Evolutionary conservation across 2,329 filamentous ascomycete genomes (phyloP).

Genomic region (Phialophora chinensis): DNA sequence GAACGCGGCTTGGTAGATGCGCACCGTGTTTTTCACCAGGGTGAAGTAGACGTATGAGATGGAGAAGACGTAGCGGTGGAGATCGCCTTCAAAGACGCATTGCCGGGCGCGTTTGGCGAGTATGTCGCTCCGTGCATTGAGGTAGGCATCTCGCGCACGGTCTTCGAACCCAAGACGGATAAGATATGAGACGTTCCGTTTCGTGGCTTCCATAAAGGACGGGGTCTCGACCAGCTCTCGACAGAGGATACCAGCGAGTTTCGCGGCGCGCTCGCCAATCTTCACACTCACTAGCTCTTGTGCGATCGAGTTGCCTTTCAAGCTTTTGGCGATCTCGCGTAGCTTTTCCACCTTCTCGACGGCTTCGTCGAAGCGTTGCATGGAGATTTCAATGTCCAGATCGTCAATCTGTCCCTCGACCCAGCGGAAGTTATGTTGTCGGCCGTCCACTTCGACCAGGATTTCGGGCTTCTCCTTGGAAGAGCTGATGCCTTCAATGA

Average conservation of each 20-base stretch:
- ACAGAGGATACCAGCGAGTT: conserved; percentile 76
- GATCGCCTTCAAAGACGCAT: conserved; percentile 92
- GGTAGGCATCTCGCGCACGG: conserved; percentile 82
- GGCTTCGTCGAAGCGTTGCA: conserved; percentile 85
- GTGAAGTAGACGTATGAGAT: conserved; percentile 95
- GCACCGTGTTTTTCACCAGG: conserved; percentile 89
- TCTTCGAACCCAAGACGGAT: conserved; percentile 88
- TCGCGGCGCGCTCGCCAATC: conserved; percentile 80
- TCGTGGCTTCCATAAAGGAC: conserved; percentile 76
- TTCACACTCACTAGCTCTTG: conserved; percentile 93
- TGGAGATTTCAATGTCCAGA: conserved; percentile 91
- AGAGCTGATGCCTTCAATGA: conserved; percentile 77
- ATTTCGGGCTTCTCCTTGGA: conserved; percentile 75
- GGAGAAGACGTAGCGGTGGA: conserved; percentile 92
- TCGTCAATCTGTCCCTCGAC: conserved; percentile 95
- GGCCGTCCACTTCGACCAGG: conserved; percentile 93
- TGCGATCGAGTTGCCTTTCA: conserved; percentile 84
- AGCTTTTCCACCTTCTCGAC: conserved; percentile 85
- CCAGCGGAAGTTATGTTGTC: conserved; percentile 94
- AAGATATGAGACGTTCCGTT: conserved; percentile 82
- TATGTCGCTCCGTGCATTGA: conserved; percentile 76
- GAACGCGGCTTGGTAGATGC: conserved; percentile 86
- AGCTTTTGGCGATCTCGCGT: conserved; percentile 74
- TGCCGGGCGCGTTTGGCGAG: conserved; percentile 85
- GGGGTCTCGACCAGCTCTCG: conserved; percentile 79